These are phyloP conservation scores for Xanthoconium purpureum DNA, from an alignment of 768 basidiomycete genomes.

Conservation along the genomic window DNA sequence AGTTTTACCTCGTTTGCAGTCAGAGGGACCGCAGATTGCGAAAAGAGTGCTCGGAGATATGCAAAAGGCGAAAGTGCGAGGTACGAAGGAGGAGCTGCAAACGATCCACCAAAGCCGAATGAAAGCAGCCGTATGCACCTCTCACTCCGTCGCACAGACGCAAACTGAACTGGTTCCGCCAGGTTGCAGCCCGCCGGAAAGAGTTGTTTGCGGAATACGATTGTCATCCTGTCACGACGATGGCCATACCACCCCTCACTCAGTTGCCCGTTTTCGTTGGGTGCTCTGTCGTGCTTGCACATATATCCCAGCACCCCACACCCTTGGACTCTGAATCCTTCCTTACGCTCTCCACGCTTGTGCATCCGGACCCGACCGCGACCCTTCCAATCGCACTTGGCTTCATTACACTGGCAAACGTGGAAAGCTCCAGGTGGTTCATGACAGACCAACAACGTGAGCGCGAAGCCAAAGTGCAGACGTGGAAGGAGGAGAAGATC, in stretches of 20 bases:
- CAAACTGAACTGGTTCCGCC: slow-evolving; percentile 4
- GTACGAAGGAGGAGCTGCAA: slow-evolving; percentile 50
- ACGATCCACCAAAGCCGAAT: slow-evolving; percentile 47
- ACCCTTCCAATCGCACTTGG: slow-evolving; percentile 69
- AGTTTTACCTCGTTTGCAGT: slow-evolving; percentile 55
- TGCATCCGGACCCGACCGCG: slow-evolving; percentile 69
- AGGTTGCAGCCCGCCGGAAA: slow-evolving; percentile 55
- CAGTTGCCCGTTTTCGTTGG: slow-evolving; percentile 74
- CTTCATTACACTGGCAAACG: slow-evolving; percentile 72
- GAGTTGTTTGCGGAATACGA: slow-evolving; percentile 58
- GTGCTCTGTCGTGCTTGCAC: slow-evolving; percentile 56
- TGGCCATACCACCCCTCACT: slow-evolving; percentile 56
- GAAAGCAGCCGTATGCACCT: slow-evolving; percentile 48
- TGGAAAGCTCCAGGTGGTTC: slow-evolving; percentile 76
- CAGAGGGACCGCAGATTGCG: slow-evolving; percentile 41
- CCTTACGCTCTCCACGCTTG: slow-evolving; percentile 65
- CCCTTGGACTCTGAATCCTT: slow-evolving; percentile 78
- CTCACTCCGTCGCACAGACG: neutral
- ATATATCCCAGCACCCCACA: slow-evolving; percentile 53
- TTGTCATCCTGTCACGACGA: slow-evolving; percentile 56
- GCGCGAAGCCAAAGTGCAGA: slow-evolving; percentile 46
- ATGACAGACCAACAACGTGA: slow-evolving; percentile 55
- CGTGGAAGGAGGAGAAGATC: slow-evolving; percentile 43
- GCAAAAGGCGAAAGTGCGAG: slow-evolving; percentile 52
- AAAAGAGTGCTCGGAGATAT: slow-evolving; percentile 43